A percentile compares a stretch with the other conserved stretches of the same genome.
These are phyloP conservation scores for Mytilinidion resinicola DNA, from an alignment of 495 filamentous ascomycete species.

Conservation along the genomic window DNA sequence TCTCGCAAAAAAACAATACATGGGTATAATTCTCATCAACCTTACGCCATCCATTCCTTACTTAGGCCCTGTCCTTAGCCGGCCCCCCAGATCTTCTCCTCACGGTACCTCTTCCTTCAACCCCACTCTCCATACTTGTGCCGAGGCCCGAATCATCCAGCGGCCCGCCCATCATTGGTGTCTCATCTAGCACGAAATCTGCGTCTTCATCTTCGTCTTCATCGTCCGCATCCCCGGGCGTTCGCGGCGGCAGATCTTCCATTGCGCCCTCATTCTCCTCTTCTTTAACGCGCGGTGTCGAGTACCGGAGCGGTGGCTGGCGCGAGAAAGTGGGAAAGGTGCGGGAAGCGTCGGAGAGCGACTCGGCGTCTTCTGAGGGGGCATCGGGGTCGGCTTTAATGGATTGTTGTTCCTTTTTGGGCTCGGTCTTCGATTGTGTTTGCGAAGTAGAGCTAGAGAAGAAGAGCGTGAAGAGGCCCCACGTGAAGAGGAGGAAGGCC, in stretches of 20 bases:
- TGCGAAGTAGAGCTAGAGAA: conserved; percentile 5
- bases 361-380: conserved; percentile 8
- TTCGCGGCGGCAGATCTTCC: conserved; percentile 16
- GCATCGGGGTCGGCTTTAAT: conserved; percentile 17
- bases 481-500: conserved; percentile 51
- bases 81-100: neutral
- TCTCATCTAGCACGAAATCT: conserved; percentile 21
- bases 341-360: conserved; percentile 45
- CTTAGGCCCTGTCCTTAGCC: neutral
- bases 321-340: conserved; percentile 52
- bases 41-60: no score
- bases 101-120: neutral
- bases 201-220: conserved; percentile 36
- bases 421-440: conserved; percentile 14
- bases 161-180: neutral
- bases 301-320: conserved; percentile 45
- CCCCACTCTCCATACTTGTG: conserved; percentile 37
- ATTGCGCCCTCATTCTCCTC: conserved; percentile 19
- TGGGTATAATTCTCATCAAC: no score
- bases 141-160: conserved; percentile 37
- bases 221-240: conserved; percentile 34
- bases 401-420: conserved; percentile 5
- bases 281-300: conserved; percentile 23
- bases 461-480: conserved; percentile 44
- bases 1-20: no score